These are phyloP conservation scores for Curvularia sp. DNA, from an alignment of 2,329 filamentous ascomycete genomes.

Conservation along the genomic window DNA sequence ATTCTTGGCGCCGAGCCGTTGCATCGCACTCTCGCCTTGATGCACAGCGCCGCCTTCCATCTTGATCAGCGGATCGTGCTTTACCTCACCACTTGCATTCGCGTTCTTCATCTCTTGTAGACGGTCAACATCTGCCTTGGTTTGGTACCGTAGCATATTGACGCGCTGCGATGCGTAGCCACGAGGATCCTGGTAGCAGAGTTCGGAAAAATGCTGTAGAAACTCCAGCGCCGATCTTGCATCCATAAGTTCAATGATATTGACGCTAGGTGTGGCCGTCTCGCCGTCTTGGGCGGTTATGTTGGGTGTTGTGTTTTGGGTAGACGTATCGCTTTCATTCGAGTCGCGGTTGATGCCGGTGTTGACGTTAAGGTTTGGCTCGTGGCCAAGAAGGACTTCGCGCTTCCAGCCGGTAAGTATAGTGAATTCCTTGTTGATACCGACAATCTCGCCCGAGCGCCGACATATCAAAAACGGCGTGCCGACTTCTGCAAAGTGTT, in stretches of 20 bases:
- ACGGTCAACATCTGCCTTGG: constrained; percentile 53
- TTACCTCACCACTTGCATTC: constrained; percentile 31
- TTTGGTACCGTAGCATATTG: constrained; percentile 84
- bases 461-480: constrained; percentile 92
- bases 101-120: constrained; percentile 36
- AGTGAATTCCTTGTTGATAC: constrained; percentile 96
- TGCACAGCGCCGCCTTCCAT: constrained; percentile 40
- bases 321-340: constrained; percentile 50
- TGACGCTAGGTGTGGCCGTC: constrained; percentile 73
- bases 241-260: constrained; percentile 90
- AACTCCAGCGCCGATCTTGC: constrained; percentile 93
- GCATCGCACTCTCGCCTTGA: constrained; percentile 78
- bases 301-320: constrained; percentile 57
- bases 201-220: constrained; percentile 91
- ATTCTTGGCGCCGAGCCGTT: constrained; percentile 78
- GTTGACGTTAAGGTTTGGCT: constrained; percentile 87
- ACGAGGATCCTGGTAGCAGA: constrained; percentile 90
- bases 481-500: constrained; percentile 84
- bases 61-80: constrained; percentile 38
- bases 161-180: constrained; percentile 84
- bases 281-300: constrained; percentile 46
- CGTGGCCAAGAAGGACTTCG: constrained; percentile 84
- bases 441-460: constrained; percentile 91
- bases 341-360: constrained; percentile 61
- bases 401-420: constrained; percentile 94